Conservation (phyloP, 1,139 yeast genomes). For the Candida smagusa region DNA sequence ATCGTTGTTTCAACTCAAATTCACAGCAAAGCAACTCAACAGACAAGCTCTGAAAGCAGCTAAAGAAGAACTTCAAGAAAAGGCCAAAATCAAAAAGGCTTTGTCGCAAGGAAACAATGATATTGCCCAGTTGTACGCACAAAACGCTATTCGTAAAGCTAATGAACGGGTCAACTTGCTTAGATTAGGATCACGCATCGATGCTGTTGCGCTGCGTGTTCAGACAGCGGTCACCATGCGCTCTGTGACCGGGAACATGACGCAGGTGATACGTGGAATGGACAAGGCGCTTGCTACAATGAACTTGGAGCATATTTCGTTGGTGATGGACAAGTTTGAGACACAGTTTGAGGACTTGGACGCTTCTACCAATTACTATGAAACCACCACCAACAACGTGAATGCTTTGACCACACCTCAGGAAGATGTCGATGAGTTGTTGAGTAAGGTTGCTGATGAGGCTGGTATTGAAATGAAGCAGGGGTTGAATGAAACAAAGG, state of each 20-base stretch:
- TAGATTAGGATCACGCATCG: slow-evolving; percentile 83
- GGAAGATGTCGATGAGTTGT: slow-evolving; percentile 88
- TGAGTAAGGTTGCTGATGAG: slow-evolving; percentile 96
- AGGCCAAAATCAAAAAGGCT: slow-evolving; percentile 87
- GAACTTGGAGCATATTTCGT: slow-evolving; percentile 88
- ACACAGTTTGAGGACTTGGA: slow-evolving; percentile 94
- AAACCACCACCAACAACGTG: slow-evolving; percentile 82
- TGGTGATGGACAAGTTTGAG: slow-evolving; percentile 97
- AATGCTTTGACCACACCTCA: slow-evolving; percentile 90
- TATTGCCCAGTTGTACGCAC: slow-evolving; percentile 92
- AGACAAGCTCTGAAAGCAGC: slow-evolving; percentile 89
- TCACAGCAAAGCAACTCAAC: slow-evolving; percentile 90
- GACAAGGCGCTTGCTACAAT: slow-evolving; percentile 92
- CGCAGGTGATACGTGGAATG: slow-evolving; percentile 91
- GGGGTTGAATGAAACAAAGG: slow-evolving; percentile 58
- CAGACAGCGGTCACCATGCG: slow-evolving; percentile 98
- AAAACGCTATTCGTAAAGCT: slow-evolving; percentile 89
- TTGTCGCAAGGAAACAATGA: slow-evolving; percentile 84
- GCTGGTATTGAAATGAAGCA: slow-evolving; percentile 94
- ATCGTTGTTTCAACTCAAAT: slow-evolving; percentile 52
- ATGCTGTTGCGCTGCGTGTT: slow-evolving; percentile 92
- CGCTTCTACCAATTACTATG: slow-evolving; percentile 90
- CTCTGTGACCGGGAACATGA: slow-evolving; percentile 90
- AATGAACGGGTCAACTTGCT: slow-evolving; percentile 82
- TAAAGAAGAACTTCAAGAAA: slow-evolving; percentile 84